Percentiles rank a stretch among this genome's conserved stretches.
These are phyloP conservation scores for Xylariaceae sp. DNA, from an alignment of 2,329 filamentous ascomycete genomes.

Conservation along the genomic window DNA sequence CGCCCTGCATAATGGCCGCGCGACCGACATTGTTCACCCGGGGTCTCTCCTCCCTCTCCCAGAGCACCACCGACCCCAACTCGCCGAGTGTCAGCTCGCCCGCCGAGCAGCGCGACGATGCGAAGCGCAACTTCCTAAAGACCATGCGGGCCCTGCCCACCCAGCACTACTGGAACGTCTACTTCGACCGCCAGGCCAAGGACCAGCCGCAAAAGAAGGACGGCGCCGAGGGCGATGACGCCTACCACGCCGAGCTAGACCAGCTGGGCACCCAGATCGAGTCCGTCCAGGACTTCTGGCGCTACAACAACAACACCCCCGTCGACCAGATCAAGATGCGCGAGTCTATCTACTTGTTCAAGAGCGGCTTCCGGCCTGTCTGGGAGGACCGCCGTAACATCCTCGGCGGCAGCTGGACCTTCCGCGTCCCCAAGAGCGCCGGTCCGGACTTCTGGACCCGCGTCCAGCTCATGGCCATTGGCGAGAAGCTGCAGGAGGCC, in stretches of 20 bases:
- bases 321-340: slow-evolving; percentile 72
- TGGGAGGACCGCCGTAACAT: slow-evolving; percentile 87
- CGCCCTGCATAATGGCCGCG: slow-evolving; percentile 42
- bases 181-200: slow-evolving; percentile 54
- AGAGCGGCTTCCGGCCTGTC: slow-evolving; percentile 69
- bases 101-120: slow-evolving; percentile 69
- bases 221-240: slow-evolving; percentile 32
- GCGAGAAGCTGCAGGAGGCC: slow-evolving; percentile 71
- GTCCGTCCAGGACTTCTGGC: slow-evolving; percentile 81
- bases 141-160: slow-evolving; percentile 68
- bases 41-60: slow-evolving; percentile 56
- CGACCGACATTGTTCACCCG: slow-evolving; percentile 58
- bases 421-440: slow-evolving; percentile 75
- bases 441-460: slow-evolving; percentile 76
- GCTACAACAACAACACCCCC: slow-evolving; percentile 77
- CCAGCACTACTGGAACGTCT: slow-evolving; percentile 76
- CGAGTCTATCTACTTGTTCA: slow-evolving; percentile 76
- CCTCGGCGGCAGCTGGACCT: slow-evolving; percentile 85
- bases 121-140: slow-evolving; percentile 79
- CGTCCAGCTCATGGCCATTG: slow-evolving; percentile 76
- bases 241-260: slow-evolving; percentile 54
- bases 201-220: slow-evolving; percentile 37
- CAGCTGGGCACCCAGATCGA: slow-evolving; percentile 64
- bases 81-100: slow-evolving; percentile 61
- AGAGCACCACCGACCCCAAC: slow-evolving; percentile 47